Base-by-base conservation (phyloP, 192 early-diverging fungal genomes). In the Mortierella hygrophila region DNA sequence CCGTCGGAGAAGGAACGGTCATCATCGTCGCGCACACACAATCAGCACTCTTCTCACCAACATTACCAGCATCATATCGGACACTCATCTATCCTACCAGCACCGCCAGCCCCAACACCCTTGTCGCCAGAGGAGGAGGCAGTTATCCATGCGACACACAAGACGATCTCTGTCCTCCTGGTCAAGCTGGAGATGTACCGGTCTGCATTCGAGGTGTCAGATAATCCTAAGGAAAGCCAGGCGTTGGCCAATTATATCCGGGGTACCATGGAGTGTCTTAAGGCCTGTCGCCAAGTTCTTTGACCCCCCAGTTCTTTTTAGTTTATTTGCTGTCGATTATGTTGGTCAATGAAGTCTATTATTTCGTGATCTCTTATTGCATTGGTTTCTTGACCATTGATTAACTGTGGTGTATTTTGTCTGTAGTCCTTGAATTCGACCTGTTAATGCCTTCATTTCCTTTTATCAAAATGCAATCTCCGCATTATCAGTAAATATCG, bases 181-280 rank as follows among this genome's bases (percentile, higher is more conserved):
- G 32, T 35, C 9, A 86, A 86, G 20, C 9, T 86, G 37, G 84
- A 86, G 49, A 63, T 74, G 26, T 86, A 86, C n/a, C 74, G 84
- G 44, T 42, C 77, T 40, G 78, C 84, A 8, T 44, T 86, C 20
- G 84, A 86, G 72, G 68, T 78, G 29, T 65, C 84, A 2, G 84
- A 81, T 20, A 86, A 70, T 55, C 75, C 74, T 6, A 86, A 80
- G 54, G 84, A 86, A 52, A 74, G 75, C 16, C 84, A 86, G 52
- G 68, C 55, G 0, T 72, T 81, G 13, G 57, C 76, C 3, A 63
- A 32, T 23, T 79, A 86, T 41, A 86, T 86, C 79, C 80, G 81
- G 41, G 68, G 76, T 32, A 41, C 81, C 5, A 81, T 86, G 84
- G 84, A 86, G 54, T 86, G 84, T 38, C 49, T 86, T 13, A 80